Conservation (phyloP, 345 rosid species). For the Lumnitzera racemosa region DNA sequence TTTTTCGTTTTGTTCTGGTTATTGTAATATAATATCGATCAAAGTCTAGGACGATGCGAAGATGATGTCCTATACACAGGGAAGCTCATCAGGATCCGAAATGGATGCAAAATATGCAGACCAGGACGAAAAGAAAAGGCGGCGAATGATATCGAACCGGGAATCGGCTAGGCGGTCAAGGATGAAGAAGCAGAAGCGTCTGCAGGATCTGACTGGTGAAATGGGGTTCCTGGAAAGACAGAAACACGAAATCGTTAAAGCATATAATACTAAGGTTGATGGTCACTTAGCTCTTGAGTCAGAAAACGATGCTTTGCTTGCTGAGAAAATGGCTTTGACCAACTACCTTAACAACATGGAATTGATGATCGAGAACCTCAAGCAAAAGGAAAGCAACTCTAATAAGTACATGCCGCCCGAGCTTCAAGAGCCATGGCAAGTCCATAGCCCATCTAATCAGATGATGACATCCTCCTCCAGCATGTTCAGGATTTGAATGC, state of each 20-base stretch:
- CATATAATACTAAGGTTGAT: conserved; percentile 11
- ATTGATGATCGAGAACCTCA: conserved; percentile 11
- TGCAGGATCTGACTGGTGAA: conserved; percentile 43
- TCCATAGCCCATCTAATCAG: conserved; percentile 15
- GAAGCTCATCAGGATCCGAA: conserved; percentile 39
- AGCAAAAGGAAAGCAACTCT: conserved; percentile 11
- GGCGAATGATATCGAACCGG: conserved; percentile 61
- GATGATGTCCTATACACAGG: conserved; percentile 22
- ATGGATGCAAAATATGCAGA: conserved; percentile 5
- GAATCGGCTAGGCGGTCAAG: conserved; percentile 78
- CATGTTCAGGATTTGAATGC: conserved; percentile 9
- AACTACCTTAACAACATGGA: conserved; percentile 24
- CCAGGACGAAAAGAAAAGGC: conserved; percentile 49
- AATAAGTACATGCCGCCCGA: neutral
- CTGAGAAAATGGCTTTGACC: conserved; percentile 29
- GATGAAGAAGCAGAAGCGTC: conserved; percentile 47
- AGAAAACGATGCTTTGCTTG: conserved; percentile 32
- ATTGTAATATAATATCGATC: neutral
- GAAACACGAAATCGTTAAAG: conserved; percentile 20
- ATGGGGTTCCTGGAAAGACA: conserved; percentile 38
- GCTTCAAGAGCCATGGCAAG: conserved; percentile 20
- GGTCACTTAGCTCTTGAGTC: conserved; percentile 17
- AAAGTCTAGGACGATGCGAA: neutral
- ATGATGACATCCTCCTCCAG: conserved; percentile 12
- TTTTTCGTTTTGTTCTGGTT: neutral